Base-by-base conservation (phyloP, 805 yeast species). In the Kodamaea laetipori region DNA sequence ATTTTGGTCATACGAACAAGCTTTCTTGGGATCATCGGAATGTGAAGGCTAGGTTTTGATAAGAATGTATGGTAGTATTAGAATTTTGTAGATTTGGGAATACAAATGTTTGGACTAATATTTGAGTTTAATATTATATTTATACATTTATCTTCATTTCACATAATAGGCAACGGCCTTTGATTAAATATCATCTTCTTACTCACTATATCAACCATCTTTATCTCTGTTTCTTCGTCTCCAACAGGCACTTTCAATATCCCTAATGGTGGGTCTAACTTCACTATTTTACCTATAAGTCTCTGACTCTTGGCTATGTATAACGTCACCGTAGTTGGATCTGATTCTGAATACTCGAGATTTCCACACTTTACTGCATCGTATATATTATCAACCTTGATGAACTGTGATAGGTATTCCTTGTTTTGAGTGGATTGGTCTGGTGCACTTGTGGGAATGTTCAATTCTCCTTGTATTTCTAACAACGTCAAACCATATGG, bases 111-210 rank as follows among this genome's bases (percentile, higher is more conserved):
- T n/a, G n/a, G n/a, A n/a, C n/a, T n/a, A n/a, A n/a, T n/a, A n/a
- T n/a, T n/a, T n/a, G n/a, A n/a, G 32, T 12, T 12, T 21, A 21
- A 21, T 8, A 6, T 8, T 21, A 6, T 8, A 21, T 6, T 21
- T 8, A 21, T 21, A 21, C 8, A 6, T 21, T 6, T 6, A 21
- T 21, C 24, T 21, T 27, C n/a, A 27, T 10, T 19, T 68, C 58
- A 84, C 90, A 85, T 84, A 39, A 85, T 81, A 4, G 95, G 95
- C 39, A 86, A 66, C 0, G 95, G 94, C 49, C 95, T 70, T 30
- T 78, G 77, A 38, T 71, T 77, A 56, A 86, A 86, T 6, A 82
- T 70, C 13, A 85, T 61, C 55, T 82, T 84, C 48, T 76, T 72
- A 24, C 64, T 64, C 3, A 86, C 71, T 1, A 86, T 63, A 56